A percentile compares a stretch with the other conserved stretches of the same genome.
phyloP scores from a whole-genome alignment of 192 early-diverging fungal species.

The Helicostylum pulchrum region DNA sequence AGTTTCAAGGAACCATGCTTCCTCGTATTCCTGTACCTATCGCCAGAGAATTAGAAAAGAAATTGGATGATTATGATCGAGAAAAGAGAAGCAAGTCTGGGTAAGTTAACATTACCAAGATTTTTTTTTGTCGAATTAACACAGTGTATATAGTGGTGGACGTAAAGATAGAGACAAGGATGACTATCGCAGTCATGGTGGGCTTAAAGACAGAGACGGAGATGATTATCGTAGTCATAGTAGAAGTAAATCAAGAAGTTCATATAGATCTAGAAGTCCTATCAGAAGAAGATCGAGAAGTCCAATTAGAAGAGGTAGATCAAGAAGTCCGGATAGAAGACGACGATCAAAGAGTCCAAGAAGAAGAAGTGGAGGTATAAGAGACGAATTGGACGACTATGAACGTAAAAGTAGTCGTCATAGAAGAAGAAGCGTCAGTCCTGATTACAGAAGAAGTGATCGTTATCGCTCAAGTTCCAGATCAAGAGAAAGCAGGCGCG shows the following conservation, averaged over 20 bases:
- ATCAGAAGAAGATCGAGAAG: background rate
- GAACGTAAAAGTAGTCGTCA: constrained; percentile 19
- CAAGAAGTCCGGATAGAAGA: background rate
- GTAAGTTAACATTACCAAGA: background rate
- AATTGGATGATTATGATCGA: constrained; percentile 51
- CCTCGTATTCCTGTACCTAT: constrained; percentile 83
- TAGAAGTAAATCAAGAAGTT: background rate
- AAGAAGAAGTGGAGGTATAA: constrained; percentile 1
- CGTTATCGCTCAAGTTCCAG: constrained; percentile 1
- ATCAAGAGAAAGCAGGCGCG: background rate
- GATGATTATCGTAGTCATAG: background rate
- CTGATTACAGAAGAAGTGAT: background rate
- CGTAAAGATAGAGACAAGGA: background rate
- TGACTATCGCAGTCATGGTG: background rate
- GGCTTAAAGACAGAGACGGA: background rate
- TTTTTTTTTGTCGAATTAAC: too few species aligned
- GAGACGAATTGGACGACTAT: constrained; percentile 36
- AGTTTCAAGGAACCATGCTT: constrained; percentile 76
- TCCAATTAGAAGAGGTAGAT: background rate
- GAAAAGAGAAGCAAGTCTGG: constrained; percentile 14
- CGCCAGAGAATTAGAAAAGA: constrained; percentile 67
- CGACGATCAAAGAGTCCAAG: background rate
- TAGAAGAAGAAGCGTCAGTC: background rate
- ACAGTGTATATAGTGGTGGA: background rate
- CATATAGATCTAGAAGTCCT: background rate